Base-by-base conservation (phyloP, 768 basidiomycete species). In the Termitomyces sp. region DNA sequence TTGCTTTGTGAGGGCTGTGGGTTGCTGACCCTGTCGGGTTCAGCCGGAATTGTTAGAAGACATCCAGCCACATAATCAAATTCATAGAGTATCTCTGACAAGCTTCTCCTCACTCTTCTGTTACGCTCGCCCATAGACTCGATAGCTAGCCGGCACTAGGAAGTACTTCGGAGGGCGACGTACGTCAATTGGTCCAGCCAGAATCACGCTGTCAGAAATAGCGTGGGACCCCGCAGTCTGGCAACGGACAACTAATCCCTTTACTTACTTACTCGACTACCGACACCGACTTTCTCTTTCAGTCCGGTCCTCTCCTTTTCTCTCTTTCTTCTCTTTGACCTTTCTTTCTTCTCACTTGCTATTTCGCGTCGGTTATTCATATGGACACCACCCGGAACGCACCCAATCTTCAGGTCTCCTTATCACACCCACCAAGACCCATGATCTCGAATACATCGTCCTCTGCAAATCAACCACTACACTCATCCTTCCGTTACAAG, bases 401-500 rank as follows among this genome's bases (percentile, higher is more conserved):
- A 13, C 62, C 66, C 43, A 64, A 65, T 38, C 63, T 63, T 16
- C 64, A 71, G 38, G 63, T 70, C 58, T 55, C 70, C 54, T 56
- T 68, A 27, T 66, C 70, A 50, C 68, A 68, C 38, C 66, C 63
- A 52, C 61, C 65, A 32, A 65, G 58, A 23, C 46, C 32, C 32
- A n/a, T n/a, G 39, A 59, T 67, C 49, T 63, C 64, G 45, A 65
- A 56, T 32, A 59, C 70, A 38, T 65, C 64, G 52, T 60, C 58
- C 51, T 63, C 54, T 45, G 57, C 56, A 47, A 68, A 66, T 48
- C 58, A 56, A 18, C 68, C 54, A n/a, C 68, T 68, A 27, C 65
- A 68, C 36, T 70, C 73, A 10, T 70, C 72, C 2, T 70, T 69
- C 53, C 70, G 67, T 42, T 72, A 69, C 56, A 58, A 71, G 29